These are phyloP conservation scores for Phaeotremella fagi DNA, from an alignment of 768 basidiomycete genomes.

Conservation along the genomic window DNA sequence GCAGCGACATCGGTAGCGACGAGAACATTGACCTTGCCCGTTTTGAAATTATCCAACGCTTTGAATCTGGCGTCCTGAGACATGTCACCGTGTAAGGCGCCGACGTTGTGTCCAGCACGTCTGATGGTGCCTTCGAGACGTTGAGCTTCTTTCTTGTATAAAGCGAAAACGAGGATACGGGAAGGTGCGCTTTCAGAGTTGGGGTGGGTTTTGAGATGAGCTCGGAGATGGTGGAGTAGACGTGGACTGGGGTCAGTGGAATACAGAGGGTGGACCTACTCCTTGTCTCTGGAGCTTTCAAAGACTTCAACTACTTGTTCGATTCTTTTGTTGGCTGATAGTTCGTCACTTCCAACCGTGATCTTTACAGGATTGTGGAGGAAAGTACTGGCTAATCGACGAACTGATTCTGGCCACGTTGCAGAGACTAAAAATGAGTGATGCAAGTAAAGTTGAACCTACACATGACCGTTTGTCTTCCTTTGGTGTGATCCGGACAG, in stretches of 20 bases:
- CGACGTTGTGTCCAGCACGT: slow-evolving; percentile 70
- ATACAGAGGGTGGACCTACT: slow-evolving; percentile 61
- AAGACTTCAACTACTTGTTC: slow-evolving; percentile 89
- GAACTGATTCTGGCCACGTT: slow-evolving; percentile 95
- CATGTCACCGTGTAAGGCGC: slow-evolving; percentile 85
- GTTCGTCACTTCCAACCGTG: slow-evolving; percentile 90
- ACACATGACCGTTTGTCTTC: slow-evolving; percentile 93
- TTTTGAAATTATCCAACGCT: slow-evolving; percentile 80
- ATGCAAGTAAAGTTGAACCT: slow-evolving; percentile 39
- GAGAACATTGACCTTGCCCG: slow-evolving; percentile 69
- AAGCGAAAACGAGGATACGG: slow-evolving; percentile 82
- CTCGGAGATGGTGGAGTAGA: slow-evolving; percentile 44
- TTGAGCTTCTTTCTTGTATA: slow-evolving; percentile 96
- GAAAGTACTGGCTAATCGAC: slow-evolving; percentile 82
- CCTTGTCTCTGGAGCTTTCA: slow-evolving; percentile 76
- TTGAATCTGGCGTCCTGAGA: slow-evolving; percentile 76
- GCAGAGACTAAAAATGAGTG: slow-evolving; percentile 72
- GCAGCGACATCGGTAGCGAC: slow-evolving; percentile 98
- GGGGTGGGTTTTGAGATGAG: slow-evolving; percentile 52
- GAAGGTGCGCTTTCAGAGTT: slow-evolving; percentile 52
- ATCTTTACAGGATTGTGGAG: slow-evolving; percentile 77
- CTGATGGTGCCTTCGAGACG: slow-evolving; percentile 77
- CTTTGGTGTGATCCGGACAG: slow-evolving; percentile 54
- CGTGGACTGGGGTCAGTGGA: slow-evolving; percentile 27
- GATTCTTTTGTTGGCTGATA: slow-evolving; percentile 91